Base-by-base conservation (phyloP, 2,329 filamentous ascomycete genomes). In the Gaeumannomyces tritici region DNA sequence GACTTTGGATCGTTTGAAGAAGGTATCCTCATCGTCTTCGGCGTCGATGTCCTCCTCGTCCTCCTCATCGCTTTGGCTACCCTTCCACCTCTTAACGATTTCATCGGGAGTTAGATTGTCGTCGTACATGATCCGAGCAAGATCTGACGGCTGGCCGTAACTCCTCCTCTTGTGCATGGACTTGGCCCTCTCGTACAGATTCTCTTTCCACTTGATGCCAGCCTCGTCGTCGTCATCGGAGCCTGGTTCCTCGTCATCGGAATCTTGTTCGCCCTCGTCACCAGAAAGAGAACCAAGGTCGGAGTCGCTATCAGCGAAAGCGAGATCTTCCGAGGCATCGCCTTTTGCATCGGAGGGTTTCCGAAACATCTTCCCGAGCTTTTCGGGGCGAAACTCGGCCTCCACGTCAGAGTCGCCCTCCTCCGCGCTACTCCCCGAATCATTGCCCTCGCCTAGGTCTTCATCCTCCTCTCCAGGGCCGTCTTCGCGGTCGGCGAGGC, bases 231-330 rank as follows among this genome's bases (percentile, higher is more conserved):
- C 91, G 1, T 76, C 77, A 4, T 77, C 76, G 12, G 77, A 76
- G 9, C 79, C 76, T 21, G 80, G 78, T 24, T 79, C 77, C n/a
- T 84, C 81, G 0, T 78, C 75, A 4, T 76, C 78, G 0, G 75
- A 74, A 6, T 77, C 76, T 0, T 75, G 76, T 4, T 78, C 76
- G 26, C 78, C 78, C 0, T 74, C 74, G 1, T 78, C 77, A 2
- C 83, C 81, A 7, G 77, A 96, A 66, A 97, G 75, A 4, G 93
- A 96, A 8, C 95, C 95, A 5, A 99, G 81, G 72, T 99, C 96
- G 0, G 95, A 99, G 73, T 99, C 96, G 70, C 91, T 96, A 70
- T 99, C 95, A 18, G 95, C 95, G 77, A 97, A 99, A 1, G 87
- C 91, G 63, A 98, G 70, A 62, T 96, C 91, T 33, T 86, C 90